Base-by-base conservation (phyloP, 2,329 filamentous ascomycete species). In the Penicillium janthinellum region DNA sequence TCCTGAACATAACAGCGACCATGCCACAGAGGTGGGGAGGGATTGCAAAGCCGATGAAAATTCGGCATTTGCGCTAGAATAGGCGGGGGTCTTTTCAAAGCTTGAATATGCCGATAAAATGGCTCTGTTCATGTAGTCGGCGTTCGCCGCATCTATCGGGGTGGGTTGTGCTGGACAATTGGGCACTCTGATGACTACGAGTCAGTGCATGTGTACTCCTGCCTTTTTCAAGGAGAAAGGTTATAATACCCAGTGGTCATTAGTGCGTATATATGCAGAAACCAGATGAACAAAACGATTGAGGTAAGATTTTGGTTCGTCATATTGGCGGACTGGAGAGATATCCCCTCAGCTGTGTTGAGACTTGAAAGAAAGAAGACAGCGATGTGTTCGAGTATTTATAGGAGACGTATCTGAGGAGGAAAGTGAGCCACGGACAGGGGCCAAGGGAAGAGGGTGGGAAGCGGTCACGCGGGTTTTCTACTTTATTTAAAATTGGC, bases 341-440 rank as follows among this genome's bases (percentile, higher is more conserved):
- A n/a, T n/a, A 5, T 39, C 37, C 11, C 7, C 15, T 15, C 2
- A n/a, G 15, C 1, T 39, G 17, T 17, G 17, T 17, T 17, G 17
- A 17, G 17, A 39, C 15, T 39, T 14, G 2, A 6, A 41, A 41
- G 6, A 20, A 41, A 11, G 15, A 6, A 12, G n/a, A 7, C 11
- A 7, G 38, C 35, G 14, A 37, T 37, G 35, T 8, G 14, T 12
- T 37, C 17, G 17, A 17, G 17, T 37, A 11, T 17, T 15, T 17
- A 17, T 17, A 17, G 17, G 17, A 17, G 17, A 17, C 17, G 17
- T 17, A 17, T 17, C 17, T 17, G 17, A 17, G 17, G 17, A 17
- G 17, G 17, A 17, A 17, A 5, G 38, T n/a, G 22, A 3, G 37
- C 12, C 48, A 72, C 17, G 17, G 17, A 17, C 17, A 17, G 17